Evolutionary conservation across 2,329 filamentous ascomycete species (phyloP).

Genomic region (Hypoxylon sp.): DNA sequence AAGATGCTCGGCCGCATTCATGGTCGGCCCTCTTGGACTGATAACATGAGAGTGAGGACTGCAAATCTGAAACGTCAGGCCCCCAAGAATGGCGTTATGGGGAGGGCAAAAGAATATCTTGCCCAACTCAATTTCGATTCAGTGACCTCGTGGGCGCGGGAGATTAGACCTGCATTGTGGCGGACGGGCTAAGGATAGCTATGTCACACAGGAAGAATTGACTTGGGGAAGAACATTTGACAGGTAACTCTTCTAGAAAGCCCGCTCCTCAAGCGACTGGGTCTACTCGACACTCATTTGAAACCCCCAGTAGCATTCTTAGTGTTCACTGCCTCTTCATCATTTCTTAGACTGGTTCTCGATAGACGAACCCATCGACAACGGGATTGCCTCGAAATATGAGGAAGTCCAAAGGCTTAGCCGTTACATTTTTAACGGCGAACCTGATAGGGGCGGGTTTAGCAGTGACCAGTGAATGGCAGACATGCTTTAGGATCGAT

Average conservation of each 20-base stretch:
- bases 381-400: background rate
- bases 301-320: background rate
- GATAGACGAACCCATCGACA: background rate
- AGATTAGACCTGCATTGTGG: background rate
- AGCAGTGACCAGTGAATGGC: conserved; percentile 10
- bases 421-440: background rate
- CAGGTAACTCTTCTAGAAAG: background rate
- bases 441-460: background rate
- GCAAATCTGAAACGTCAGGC: background rate
- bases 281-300: background rate
- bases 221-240: background rate
- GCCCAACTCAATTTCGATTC: background rate
- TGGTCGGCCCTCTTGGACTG: background rate
- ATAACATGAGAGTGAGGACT: background rate
- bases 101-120: background rate
- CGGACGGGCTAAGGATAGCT: background rate
- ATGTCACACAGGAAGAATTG: background rate
- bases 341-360: background rate
- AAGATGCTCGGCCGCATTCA: background rate
- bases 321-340: background rate
- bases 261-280: background rate
- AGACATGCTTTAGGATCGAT: conserved; percentile 28
- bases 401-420: background rate
- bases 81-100: background rate
- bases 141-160: background rate